Base-by-base conservation (phyloP, 2,329 filamentous ascomycete species). In the Rasamsonia emersonii region DNA sequence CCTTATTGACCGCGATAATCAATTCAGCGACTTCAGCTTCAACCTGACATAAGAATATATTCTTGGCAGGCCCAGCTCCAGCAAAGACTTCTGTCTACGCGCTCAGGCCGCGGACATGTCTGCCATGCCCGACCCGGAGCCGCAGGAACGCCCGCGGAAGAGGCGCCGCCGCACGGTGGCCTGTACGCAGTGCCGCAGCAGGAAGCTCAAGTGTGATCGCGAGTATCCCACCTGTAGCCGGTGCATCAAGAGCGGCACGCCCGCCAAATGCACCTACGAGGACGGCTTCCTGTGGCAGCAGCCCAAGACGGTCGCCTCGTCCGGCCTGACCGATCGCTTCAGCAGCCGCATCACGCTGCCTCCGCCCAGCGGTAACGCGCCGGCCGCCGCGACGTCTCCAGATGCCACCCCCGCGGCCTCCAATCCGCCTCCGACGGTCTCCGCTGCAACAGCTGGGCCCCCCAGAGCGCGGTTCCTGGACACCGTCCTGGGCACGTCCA, bases 151-250 rank as follows among this genome's bases (percentile, higher is more conserved):
- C 25, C 51, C 52, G 33, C 56, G 56, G 18, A 61, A 61, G 42
- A 45, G 59, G 18, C 53, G 55, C 35, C 45, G 59, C 14, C 51
- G 59, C 15, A 59, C 61, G 7, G 52, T 62, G 40, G 58, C 61
- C 10, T 64, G 61, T 39, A 52, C 53, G 11, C 58, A 58, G 20
- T 64, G 61, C 38, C 57, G 61, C 33, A 56, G 49, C 33, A 47
- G 60, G 27, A 64, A 64, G 40, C 44, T 64, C 19, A 59, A 56
- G 36, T 64, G 61, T 36, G 61, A 64, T 39, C 55, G 60, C 20
- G 54, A 56, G 19, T 62, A 58, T 47, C 60, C 60, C 7, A 48
- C 50, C 3, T 64, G 60, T 36, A 46, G 51, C 13, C 53, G 59
- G 11, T 64, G 60, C 35, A 37, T 49, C 23, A 62, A 62, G 38